Percentiles rank a stretch among this genome's conserved stretches.
Evolutionary conservation across 2,329 filamentous ascomycete species (phyloP).

Genomic region (Verticillium zaregamsianum): DNA sequence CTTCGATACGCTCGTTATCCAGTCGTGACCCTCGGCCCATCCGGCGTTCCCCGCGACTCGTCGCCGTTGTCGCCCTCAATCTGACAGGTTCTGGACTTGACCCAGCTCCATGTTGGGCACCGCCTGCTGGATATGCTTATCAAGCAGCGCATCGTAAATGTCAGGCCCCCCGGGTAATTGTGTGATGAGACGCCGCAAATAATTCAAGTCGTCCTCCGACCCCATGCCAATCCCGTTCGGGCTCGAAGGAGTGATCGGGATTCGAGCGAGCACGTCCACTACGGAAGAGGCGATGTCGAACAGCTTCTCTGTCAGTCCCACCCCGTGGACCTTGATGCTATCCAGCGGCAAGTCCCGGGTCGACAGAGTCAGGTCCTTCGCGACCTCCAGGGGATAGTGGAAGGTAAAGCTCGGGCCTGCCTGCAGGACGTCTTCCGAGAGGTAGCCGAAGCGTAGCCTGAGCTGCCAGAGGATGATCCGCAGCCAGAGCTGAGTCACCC

Average conservation of each 20-base stretch:
- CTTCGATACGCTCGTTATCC: no score
- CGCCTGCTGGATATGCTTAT: conserved; percentile 34
- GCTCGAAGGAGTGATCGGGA: conserved; percentile 27
- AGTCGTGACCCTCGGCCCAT: no score
- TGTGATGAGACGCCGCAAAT: conserved; percentile 30
- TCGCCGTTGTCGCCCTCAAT: background rate
- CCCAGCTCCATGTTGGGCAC: conserved; percentile 19
- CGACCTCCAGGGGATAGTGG: conserved; percentile 37
- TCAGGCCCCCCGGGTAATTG: conserved; percentile 31
- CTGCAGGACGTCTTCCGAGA: conserved; percentile 26
- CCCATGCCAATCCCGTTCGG: conserved; percentile 20
- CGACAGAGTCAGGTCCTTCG: conserved; percentile 32
- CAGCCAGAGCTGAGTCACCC: conserved; percentile 41
- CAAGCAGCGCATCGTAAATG: conserved; percentile 33
- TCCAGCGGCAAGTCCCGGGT: conserved; percentile 31
- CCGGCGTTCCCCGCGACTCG: no score
- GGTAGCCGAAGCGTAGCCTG: conserved; percentile 35
- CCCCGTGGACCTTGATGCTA: conserved; percentile 37
- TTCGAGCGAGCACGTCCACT: conserved; percentile 37
- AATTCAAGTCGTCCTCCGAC: conserved; percentile 32
- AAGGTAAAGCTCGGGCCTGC: conserved; percentile 30
- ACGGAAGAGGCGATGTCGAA: conserved; percentile 41
- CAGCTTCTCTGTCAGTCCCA: conserved; percentile 41
- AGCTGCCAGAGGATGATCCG: conserved; percentile 41
- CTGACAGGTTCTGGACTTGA: background rate